Base-by-base conservation (phyloP, 2,329 filamentous ascomycete species). In the Gnomoniopsis sp. region DNA sequence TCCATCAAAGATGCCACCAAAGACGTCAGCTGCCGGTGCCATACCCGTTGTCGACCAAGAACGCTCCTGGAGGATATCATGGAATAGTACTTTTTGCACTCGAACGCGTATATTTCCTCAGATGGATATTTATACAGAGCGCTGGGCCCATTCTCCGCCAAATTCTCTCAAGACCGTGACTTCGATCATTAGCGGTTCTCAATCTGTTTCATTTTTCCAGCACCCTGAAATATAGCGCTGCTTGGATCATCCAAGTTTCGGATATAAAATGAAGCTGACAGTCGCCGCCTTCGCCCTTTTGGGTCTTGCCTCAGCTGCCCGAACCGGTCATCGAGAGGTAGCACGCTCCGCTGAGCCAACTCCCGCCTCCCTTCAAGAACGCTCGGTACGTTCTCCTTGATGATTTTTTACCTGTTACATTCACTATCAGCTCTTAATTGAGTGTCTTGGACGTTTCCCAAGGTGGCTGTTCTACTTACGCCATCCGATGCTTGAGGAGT, bases 351-450 rank as follows among this genome's bases (percentile, higher is more conserved):
- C 41, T 6, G 38, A 49, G 34, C 53, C 53, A 10, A 55, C 46
- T 12, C 34, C 53, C 10, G 43, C 43, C 43, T 48, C 53, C 17
- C 46, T 55, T 14, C 43, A 49, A n/a, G 53, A 55, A 41, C 53
- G 53, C 14, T 50, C 55, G 26, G 26, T 30, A 30, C 26, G 26
- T 30, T 30, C 4, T 4, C 8, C 26, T 30, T 8, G 8, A 30
- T 30, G 26, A 30, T 30, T 30, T 4, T 30, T 8, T 8, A 30
- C 26, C 26, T 30, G 26, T 4, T 30, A 8, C 4, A 30, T 8
- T 8, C 26, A 30, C 4, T 8, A 30, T 30, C 4, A 30, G 26
- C 26, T n/a, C n/a, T 30, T 30, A 4, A 30, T 30, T 4, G 26
- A 30, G 26, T 30, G 8, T 30, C 26, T 30, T 30, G 26, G 26